These are phyloP conservation scores for Exophiala spinifera DNA, from an alignment of 2,329 filamentous ascomycete species.

Conservation along the genomic window DNA sequence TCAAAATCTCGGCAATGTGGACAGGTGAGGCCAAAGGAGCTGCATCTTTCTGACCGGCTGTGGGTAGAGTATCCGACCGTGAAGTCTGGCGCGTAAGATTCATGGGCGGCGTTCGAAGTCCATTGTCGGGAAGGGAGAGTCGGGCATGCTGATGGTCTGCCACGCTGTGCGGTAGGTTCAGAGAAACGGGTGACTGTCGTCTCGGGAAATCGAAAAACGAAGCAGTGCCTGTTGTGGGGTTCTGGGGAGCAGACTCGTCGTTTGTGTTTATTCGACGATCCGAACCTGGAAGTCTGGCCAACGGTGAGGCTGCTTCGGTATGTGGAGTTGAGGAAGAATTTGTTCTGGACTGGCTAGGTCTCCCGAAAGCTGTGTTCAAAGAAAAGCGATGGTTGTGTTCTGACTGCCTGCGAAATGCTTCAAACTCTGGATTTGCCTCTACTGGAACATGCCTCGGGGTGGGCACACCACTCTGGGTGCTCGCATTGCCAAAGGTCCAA, in stretches of 20 bases:
- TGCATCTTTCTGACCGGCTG: constrained; percentile 42
- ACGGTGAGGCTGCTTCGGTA: constrained; percentile 5
- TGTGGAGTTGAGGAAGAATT: constrained; percentile 10
- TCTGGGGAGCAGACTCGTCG: constrained; percentile 10
- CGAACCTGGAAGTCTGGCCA: constrained; percentile 10
- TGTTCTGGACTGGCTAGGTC: constrained; percentile 20
- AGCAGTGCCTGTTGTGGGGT: constrained; percentile 16
- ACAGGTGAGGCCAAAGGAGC: constrained; percentile 54
- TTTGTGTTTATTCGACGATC: constrained; percentile 5
- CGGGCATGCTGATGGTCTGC: constrained; percentile 50
- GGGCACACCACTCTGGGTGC: constrained; percentile 66
- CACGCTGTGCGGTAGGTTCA: constrained; percentile 38
- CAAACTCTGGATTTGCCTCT: constrained; percentile 77
- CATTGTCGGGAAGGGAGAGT: constrained; percentile 54
- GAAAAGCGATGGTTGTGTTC: constrained; percentile 43
- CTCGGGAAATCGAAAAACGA: constrained; percentile 45
- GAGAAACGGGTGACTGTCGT: constrained; percentile 47
- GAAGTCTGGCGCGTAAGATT: constrained; percentile 5
- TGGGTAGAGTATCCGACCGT: constrained; percentile 55
- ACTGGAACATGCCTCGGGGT: constrained; percentile 68
- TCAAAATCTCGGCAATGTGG: constrained; percentile 57
- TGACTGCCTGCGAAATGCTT: constrained; percentile 71
- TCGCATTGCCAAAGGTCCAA: constrained; percentile 71
- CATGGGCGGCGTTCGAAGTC: constrained; percentile 39
- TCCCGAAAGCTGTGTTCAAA: constrained; percentile 13